phyloP scores from a whole-genome alignment of 208 protist species.

The Balamuthia mandrillaris region DNA sequence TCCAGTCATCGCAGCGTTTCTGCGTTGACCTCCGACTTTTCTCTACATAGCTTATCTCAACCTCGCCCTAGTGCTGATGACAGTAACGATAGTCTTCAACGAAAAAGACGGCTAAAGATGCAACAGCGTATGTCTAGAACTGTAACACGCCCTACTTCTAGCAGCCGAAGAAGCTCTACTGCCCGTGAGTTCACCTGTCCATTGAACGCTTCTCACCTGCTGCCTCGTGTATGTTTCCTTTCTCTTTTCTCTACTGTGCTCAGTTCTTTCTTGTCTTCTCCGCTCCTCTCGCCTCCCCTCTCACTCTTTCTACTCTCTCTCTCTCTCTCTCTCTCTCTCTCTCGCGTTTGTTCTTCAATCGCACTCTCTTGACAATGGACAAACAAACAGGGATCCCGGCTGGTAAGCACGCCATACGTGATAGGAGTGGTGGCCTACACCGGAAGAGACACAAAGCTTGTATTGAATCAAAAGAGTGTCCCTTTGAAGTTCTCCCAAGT shows the following conservation, averaged over 20 bases:
- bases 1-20: background rate
- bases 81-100: too few relatives aligned
- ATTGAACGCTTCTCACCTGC: background rate
- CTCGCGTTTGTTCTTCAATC: too few relatives aligned
- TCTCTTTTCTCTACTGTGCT: background rate
- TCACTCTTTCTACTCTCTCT: background rate
- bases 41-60: too few relatives aligned
- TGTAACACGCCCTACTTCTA: background rate
- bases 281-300: background rate
- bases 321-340: too few relatives aligned
- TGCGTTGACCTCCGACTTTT: background rate
- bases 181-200: background rate
- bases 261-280: background rate
- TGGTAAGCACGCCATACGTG: constrained; percentile 49
- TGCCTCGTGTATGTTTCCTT: background rate
- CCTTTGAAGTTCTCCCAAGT: constrained; percentile 52
- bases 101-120: too few relatives aligned
- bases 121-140: background rate
- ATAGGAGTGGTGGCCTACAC: constrained; percentile 64
- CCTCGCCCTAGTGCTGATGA: too few relatives aligned
- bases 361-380: background rate
- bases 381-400: background rate
- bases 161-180: background rate
- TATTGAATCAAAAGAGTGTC: constrained; percentile 43
- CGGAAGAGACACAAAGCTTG: constrained; percentile 67